phyloP scores from a whole-genome alignment of 441 rosid species.

The Melastoma candidum region DNA sequence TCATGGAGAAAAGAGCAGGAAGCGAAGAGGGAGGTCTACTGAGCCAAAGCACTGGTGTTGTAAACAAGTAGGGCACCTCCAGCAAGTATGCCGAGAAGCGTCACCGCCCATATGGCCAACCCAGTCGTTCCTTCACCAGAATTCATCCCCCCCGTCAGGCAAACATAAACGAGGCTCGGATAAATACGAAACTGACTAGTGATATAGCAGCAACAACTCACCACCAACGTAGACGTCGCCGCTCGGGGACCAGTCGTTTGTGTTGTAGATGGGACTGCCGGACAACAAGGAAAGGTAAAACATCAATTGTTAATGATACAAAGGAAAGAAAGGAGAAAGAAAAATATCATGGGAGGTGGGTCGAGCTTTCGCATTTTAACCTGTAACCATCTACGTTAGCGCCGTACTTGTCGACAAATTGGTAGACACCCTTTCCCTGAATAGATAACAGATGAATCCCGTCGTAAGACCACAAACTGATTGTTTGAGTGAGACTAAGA shows the following conservation, averaged over 20 bases:
- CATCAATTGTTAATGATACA: not conserved
- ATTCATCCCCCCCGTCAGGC: conserved; percentile 1
- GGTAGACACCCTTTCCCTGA: conserved; percentile 97
- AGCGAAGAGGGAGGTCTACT: conserved; percentile 21
- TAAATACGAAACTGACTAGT: too few species aligned
- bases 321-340: not conserved
- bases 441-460: too few species aligned
- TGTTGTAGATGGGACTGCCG: conserved; percentile 73
- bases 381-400: conserved; percentile 98
- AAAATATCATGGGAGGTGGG: not conserved
- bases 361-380: conserved; percentile 14
- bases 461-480: too few species aligned
- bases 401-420: conserved; percentile 84
- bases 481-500: not conserved
- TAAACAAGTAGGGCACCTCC: conserved; percentile 94
- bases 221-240: conserved; percentile 89
- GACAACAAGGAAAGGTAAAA: not conserved
- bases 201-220: conserved; percentile 3
- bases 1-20: too few species aligned
- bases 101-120: conserved; percentile 86
- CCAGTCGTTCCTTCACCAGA: conserved; percentile 43
- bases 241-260: conserved; percentile 61
- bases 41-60: conserved; percentile 86
- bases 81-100: conserved; percentile 65
- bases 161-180: too few species aligned